phyloP scores from a whole-genome alignment of 305 asterid genomes.

The Nicotiana rustica region DNA sequence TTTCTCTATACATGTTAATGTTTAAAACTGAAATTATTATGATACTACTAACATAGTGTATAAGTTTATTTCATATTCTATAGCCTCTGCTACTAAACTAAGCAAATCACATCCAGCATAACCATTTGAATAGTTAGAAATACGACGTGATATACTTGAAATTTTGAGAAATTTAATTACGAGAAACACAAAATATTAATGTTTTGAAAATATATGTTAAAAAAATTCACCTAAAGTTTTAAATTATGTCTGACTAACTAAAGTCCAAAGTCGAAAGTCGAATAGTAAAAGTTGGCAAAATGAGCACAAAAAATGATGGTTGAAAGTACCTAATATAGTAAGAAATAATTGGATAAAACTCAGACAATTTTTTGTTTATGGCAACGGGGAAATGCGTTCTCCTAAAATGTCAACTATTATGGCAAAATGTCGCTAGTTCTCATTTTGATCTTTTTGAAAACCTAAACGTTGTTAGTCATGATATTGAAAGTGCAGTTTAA shows the following conservation, averaged over 20 bases:
- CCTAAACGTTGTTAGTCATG: too few relatives aligned
- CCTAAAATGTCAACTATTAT: conserved; percentile 19
- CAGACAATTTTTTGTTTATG: background rate
- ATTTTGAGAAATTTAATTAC: too few relatives aligned
- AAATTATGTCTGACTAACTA: too few relatives aligned
- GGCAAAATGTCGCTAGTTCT: background rate
- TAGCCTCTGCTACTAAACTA: background rate
- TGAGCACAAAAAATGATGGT: too few relatives aligned
- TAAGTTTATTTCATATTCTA: background rate
- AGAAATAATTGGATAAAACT: conserved; percentile 2
- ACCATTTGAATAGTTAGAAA: too few relatives aligned
- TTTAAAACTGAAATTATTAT: background rate
- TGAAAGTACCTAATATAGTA: too few relatives aligned
- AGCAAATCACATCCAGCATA: too few relatives aligned
- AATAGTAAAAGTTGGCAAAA: too few relatives aligned
- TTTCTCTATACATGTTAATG: background rate
- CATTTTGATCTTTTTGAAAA: too few relatives aligned
- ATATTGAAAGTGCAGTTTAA: too few relatives aligned
- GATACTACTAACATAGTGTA: background rate
- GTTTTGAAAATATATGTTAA: background rate
- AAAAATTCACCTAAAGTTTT: background rate
- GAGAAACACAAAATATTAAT: background rate
- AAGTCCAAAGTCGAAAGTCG: too few relatives aligned
- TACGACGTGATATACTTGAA: background rate
- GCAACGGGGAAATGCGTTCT: background rate